Conservation (phyloP, 2,329 filamentous ascomycete genomes). For the Ascochyta koolunga region DNA sequence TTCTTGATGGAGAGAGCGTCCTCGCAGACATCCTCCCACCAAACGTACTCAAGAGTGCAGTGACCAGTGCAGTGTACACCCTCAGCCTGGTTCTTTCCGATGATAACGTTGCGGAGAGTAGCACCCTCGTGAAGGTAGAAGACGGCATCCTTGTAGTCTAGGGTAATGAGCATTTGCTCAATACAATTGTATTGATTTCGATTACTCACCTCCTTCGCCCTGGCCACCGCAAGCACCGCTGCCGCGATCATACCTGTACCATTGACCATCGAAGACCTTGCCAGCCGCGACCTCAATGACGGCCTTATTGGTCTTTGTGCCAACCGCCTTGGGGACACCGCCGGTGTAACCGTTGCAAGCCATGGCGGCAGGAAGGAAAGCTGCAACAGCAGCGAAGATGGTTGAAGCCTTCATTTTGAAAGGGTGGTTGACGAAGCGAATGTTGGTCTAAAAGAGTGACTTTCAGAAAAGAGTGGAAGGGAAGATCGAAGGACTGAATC, state of each 20-base stretch:
- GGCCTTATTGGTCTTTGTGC: slow-evolving; percentile 35
- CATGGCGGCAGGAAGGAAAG: slow-evolving; percentile 28
- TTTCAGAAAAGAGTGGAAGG: not conserved
- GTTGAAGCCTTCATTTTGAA: slow-evolving; percentile 24
- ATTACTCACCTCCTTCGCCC: slow-evolving; percentile 24
- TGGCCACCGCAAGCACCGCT: slow-evolving; percentile 33
- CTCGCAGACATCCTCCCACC: slow-evolving; percentile 51
- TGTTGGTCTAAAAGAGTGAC: slow-evolving; percentile 3
- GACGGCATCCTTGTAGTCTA: slow-evolving; percentile 52
- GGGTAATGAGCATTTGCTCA: not conserved
- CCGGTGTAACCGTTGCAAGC: slow-evolving; percentile 35
- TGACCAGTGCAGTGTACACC: slow-evolving; percentile 58
- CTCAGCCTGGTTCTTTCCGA: slow-evolving; percentile 58
- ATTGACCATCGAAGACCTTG: slow-evolving; percentile 29
- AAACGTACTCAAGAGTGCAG: slow-evolving; percentile 54
- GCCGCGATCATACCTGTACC: slow-evolving; percentile 36
- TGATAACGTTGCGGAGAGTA: slow-evolving; percentile 60
- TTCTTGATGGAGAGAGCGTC: slow-evolving; percentile 44
- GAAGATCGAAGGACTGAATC: not conserved
- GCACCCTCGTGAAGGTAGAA: slow-evolving; percentile 58
- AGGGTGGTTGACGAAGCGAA: not conserved
- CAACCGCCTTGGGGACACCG: slow-evolving; percentile 30
- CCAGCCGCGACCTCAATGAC: slow-evolving; percentile 34
- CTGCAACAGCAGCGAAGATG: slow-evolving; percentile 17
- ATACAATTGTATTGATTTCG: not conserved